Base-by-base conservation (phyloP, 108 stramenopile genomes). In the Cyclotella kingstonii region DNA sequence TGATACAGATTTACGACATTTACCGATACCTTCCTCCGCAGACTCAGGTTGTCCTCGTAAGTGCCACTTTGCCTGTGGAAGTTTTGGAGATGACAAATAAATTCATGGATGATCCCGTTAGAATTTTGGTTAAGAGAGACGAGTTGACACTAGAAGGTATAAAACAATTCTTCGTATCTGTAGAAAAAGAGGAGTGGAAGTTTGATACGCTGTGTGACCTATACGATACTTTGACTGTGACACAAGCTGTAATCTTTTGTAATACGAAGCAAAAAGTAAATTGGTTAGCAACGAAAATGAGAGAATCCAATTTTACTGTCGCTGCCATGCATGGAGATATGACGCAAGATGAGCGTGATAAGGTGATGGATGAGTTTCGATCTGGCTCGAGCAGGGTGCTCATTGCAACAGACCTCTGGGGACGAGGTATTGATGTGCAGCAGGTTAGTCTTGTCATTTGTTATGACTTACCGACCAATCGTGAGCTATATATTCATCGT, bases 151-250 rank as follows among this genome's bases (percentile, higher is more conserved):
- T 99, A 55, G 97, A 99, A 69, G 98, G 97, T 15, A 99, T 99
- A 56, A 84, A 88, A 63, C 98, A 99, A 74, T 99, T 96, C 72
- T 97, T 91, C 62, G 96, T 99, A 41, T 79, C 86, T 8, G 99
- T 99, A 33, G 97, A 98, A 66, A 89, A 93, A 71, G 99, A 99
- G 64, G 98, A 98, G 78, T 99, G 99, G 99, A 99, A 99, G 54
- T 98, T 98, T 64, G 99, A 99, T 60, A 99, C 99, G 0, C 80
- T 99, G 11, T 96, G 95, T 76, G 99, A 99, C 76, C 63, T 99
- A 49, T 99, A 99, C 72, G 99, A 98, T 77, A 97, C 96, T 6
- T 74, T 99, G 53, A 99, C 97, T 4, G 95, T 99, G 48, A 98
- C 98, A 1, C 99, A 99, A 70, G 97, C 97, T 5, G 97, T 99